Base-by-base conservation (phyloP, 495 filamentous ascomycete species). In the Aspergillus carlsbadensis region DNA sequence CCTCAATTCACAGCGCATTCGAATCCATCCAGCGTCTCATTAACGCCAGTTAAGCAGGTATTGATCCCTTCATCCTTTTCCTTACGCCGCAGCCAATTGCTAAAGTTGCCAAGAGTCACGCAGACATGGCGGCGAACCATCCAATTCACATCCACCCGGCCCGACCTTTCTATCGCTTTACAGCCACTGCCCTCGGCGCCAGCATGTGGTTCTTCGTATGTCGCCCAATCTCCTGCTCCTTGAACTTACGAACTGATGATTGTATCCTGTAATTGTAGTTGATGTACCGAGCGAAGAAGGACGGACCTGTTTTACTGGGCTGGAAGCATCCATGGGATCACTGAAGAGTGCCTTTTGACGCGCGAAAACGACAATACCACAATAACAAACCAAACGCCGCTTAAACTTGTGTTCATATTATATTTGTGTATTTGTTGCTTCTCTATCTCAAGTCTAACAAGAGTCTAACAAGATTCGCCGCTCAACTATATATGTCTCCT, bases 241-340 rank as follows among this genome's bases (percentile, higher is more conserved):
- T 20, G 48, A 57, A 42, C n/a, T n/a, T n/a, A 22, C 39, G 26
- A 52, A 31, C 59, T 68, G 56, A 70, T 39, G n/a, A 26, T 13
- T 36, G 54, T 48, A 21, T 11, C 45, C 62, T 39, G 48, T 13
- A 7, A n/a, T 18, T 55, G 40, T 61, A 96, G 92, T 75, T 96
- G 61, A 91, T 97, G 88, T 98, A 96, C 70, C 84, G 95, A 39
- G 91, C 92, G 61, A 96, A 91, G 82, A 89, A 98, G 75, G 94
- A 99, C 66, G 86, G 86, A 20, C 80, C 94, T 13, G 94, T 84
- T 31, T 76, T 99, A 51, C 63, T 99, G 56, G 94, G 94, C 63
- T 92, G 86, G 90, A 98, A 90, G 76, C 95, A 98, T 69, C 95
- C 94, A 49, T 99, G 95, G 95, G 94, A 99, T 63, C 95, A 99